phyloP scores from a whole-genome alignment of 345 rosid species.

The Nephelium lappaceum region DNA sequence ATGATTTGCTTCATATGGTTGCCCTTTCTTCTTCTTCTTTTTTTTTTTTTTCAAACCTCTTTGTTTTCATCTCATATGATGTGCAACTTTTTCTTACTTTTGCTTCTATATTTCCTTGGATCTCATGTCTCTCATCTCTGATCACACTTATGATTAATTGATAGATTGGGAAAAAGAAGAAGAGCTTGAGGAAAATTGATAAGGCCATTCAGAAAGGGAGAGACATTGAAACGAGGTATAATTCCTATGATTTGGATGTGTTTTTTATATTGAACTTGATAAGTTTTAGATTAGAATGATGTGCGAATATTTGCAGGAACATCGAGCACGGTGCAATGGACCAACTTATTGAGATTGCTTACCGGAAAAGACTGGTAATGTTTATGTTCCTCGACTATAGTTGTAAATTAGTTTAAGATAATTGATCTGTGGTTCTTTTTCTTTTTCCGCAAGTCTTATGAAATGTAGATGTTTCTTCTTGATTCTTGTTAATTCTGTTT shows the following conservation, averaged over 20 bases:
- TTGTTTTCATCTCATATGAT: neutral
- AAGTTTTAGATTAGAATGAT: conserved; percentile 23
- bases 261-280: conserved; percentile 14
- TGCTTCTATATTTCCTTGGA: neutral
- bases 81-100: neutral
- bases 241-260: conserved; percentile 18
- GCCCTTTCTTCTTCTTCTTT: too few species aligned
- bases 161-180: conserved; percentile 66
- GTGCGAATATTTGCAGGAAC: conserved; percentile 55
- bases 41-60: neutral
- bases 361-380: conserved; percentile 77
- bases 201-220: conserved; percentile 50
- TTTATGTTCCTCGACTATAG: conserved; percentile 3
- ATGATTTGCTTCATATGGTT: neutral
- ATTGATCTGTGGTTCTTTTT: neutral
- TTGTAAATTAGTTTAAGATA: neutral
- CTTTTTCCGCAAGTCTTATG: neutral
- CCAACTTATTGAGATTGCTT: conserved; percentile 84
- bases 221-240: conserved; percentile 68
- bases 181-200: conserved; percentile 61
- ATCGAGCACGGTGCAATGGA: conserved; percentile 77
- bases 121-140: conserved; percentile 3
- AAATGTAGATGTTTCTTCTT: neutral
- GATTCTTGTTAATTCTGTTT: neutral
- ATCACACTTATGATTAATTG: conserved; percentile 26